Evolutionary conservation across 2,329 filamentous ascomycete genomes (phyloP), one percentile per base, ranked within the genome.

Genomic region (Ascochyta koolunga): DNA sequence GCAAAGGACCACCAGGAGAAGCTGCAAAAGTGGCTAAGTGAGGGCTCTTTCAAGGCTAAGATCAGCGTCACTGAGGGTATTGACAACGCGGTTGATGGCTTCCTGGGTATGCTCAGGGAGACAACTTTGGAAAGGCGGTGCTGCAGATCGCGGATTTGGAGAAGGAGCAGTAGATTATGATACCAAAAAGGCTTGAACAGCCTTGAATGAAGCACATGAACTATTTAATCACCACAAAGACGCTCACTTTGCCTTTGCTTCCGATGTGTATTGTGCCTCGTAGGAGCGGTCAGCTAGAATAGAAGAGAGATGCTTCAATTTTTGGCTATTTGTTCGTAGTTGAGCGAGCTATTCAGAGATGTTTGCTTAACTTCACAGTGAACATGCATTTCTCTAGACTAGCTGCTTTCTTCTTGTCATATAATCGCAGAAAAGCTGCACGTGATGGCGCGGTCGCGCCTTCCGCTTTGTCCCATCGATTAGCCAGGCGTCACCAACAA

Each of bases 61-160:
- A 79, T 88, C 57, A 79, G 83, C 65, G 78, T 89, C 53, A 91
- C 88, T 0, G 81, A 87, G 48, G 90, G 91, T 18, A 92, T 96
- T 55, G 91, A 96, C 57, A 86, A 90, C 57, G 88, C 87, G 1
- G 79, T 85, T 5, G 84, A 92, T 51, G 91, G 88, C 0, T 81
- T 96, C 56, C 76, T 93, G 11, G 89, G 86, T 11, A 86, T 96
- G 79, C 81, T 95, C 49, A 84, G 67, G 91, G 91, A 41, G 83
- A 89, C 75, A 96, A 96, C 79, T 90, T 92, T 76, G 91, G 91
- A 64, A 96, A 96, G 83, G 89, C 90, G 15, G 83, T 95, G 19
- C 68, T 95, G 66, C 89, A 90, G 80, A 84, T 88, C 64, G 71
- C 73, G 29, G 70, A 75, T 52, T 41, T 75, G 48, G 61, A 65